Base-by-base conservation (phyloP, 164 flowering plant genomes). In the Aristolochia contorta region DNA sequence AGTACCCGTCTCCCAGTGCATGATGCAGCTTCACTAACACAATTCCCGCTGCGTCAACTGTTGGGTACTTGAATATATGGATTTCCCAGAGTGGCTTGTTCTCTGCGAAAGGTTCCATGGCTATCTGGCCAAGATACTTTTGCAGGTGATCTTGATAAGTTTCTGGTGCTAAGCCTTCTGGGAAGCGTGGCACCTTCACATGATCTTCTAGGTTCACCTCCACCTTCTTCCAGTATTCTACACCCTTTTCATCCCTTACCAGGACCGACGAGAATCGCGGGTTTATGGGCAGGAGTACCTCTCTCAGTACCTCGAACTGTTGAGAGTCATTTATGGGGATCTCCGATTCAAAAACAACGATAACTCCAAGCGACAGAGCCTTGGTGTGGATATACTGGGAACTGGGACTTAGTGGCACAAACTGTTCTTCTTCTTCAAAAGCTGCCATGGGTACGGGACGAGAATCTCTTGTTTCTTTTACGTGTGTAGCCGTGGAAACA, bases 1-100 rank as follows among this genome's bases (percentile, higher is more conserved):
- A 83, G 53, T 62, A 82, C 37, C 92, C 92, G 66, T 86, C 92
- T 3, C 89, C 92, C 1, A 86, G 69, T 3, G 89, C 72, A 62
- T 86, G 92, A 63, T 82, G 84, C 50, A 86, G 74, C 81, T 79
- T 86, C 65, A 86, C 72, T 1, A 86, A 53, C 1, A 81, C 0
- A 25, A 56, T 67, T 2, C 77, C 80, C 6, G 78, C 79, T 37
- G 85, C 79, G 54, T 66, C 70, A n/a, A 68, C 75, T 16, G 87
- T 86, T 1, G 84, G 85, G 65, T 82, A 84, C 43, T 75, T 82
- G 56, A 82, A 4, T 8, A 80, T 48, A 50, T 84, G 84, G 54
- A 82, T 23, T 69, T 82, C 85, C 93, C 93, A 86, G 16, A 80
- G 63, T 0, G 93, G 93, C 45, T 58, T 61, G 53, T 32, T 48